Percentiles rank a stretch among this genome's conserved stretches.
These are phyloP conservation scores for Saccharomycopsis vini DNA, from an alignment of 805 yeast genomes.

Conservation along the genomic window DNA sequence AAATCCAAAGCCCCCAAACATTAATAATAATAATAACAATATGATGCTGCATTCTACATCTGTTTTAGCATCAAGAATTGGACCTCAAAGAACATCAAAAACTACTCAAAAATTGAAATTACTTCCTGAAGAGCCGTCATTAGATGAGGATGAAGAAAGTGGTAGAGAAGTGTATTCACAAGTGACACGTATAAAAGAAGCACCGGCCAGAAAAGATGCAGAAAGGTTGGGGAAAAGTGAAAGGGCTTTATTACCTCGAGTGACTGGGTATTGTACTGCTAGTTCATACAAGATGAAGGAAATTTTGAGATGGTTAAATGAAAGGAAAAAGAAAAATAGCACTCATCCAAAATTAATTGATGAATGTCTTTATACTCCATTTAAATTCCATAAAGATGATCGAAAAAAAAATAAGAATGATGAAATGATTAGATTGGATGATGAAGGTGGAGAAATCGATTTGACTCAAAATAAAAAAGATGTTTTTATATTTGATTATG, in stretches of 20 bases:
- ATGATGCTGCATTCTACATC: too few relatives aligned
- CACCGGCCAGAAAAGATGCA: slow-evolving; percentile 88
- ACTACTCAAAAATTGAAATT: slow-evolving; percentile 66
- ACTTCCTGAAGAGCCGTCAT: slow-evolving; percentile 50
- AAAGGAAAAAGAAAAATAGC: slow-evolving; percentile 49
- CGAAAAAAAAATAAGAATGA: slow-evolving; percentile 19
- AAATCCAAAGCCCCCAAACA: too few relatives aligned
- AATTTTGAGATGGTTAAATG: slow-evolving; percentile 74
- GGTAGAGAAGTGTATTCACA: slow-evolving; percentile 68
- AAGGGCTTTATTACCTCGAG: slow-evolving; percentile 79
- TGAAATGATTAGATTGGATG: slow-evolving; percentile 64
- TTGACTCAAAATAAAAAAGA: slow-evolving; percentile 72
- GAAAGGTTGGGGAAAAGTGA: slow-evolving; percentile 75
- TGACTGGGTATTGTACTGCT: slow-evolving; percentile 93
- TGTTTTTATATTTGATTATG: slow-evolving; percentile 86
- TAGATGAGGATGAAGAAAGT: slow-evolving; percentile 25
- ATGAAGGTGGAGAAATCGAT: slow-evolving; percentile 92
- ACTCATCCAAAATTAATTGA: slow-evolving; percentile 84
- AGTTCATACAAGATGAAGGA: slow-evolving; percentile 88
- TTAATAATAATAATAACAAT: too few relatives aligned
- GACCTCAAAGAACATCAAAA: slow-evolving; percentile 67
- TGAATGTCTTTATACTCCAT: slow-evolving; percentile 91
- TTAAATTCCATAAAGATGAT: slow-evolving; percentile 28
- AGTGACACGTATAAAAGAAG: slow-evolving; percentile 72
- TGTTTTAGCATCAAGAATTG: too few relatives aligned